A percentile compares a stretch with the other conserved stretches of the same genome.
Evolutionary conservation across 495 filamentous ascomycete genomes (phyloP).

Genomic region (Penicillium dipodomyicola): DNA sequence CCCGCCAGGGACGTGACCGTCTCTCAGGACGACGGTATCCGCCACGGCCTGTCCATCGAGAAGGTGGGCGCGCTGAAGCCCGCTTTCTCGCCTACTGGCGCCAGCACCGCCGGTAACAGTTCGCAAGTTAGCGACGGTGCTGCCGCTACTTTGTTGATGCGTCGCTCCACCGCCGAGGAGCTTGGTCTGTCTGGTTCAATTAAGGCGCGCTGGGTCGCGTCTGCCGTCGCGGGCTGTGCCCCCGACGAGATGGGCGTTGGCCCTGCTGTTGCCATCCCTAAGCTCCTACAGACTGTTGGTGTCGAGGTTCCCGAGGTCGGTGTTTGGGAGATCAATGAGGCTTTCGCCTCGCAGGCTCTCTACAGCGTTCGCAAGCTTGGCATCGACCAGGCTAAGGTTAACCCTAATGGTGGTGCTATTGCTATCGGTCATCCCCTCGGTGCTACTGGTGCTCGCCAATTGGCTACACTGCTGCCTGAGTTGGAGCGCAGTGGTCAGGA

Average conservation of each 20-base stretch:
- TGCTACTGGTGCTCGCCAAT: constrained; percentile 81
- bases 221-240: constrained; percentile 68
- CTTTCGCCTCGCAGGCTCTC: constrained; percentile 85
- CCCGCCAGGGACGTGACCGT: constrained; percentile 61
- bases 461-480: constrained; percentile 71
- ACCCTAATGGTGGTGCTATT: constrained; percentile 91
- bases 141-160: constrained; percentile 77
- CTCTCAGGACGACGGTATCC: constrained; percentile 76
- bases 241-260: constrained; percentile 96
- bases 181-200: constrained; percentile 67
- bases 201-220: constrained; percentile 75
- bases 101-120: constrained; percentile 84
- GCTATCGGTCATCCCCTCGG: constrained; percentile 92
- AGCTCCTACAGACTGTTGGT: constrained; percentile 64
- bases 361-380: constrained; percentile 77
- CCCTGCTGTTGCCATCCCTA: constrained; percentile 81
- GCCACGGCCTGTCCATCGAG: constrained; percentile 62
- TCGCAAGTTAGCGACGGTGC: constrained; percentile 86
- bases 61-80: constrained; percentile 77
- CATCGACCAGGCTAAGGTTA: constrained; percentile 65
- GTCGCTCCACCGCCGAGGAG: constrained; percentile 73
- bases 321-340: constrained; percentile 97
- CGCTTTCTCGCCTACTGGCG: constrained; percentile 69
- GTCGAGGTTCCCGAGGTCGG: constrained; percentile 66
- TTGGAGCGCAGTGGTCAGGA: constrained; percentile 60